phyloP scores from a whole-genome alignment of 2,329 filamentous ascomycete genomes.

The Penicillium sp. region DNA sequence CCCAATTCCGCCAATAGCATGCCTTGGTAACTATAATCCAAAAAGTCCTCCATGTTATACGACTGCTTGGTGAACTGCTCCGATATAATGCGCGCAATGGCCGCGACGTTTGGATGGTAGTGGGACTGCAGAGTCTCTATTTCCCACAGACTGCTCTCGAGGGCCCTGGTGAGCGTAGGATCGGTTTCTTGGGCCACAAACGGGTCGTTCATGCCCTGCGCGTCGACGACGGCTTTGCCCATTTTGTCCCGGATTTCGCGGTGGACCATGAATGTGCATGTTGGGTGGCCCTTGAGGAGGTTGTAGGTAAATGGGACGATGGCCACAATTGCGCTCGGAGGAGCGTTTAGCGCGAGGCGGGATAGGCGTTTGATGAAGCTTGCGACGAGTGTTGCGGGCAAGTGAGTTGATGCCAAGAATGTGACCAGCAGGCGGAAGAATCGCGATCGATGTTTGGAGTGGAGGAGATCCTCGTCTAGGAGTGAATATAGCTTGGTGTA shows the following conservation, averaged over 20 bases:
- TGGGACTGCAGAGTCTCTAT: conserved; percentile 85
- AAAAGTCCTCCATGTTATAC: conserved; percentile 94
- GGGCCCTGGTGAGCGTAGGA: conserved; percentile 78
- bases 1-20: conserved; percentile 77
- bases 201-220: conserved; percentile 65
- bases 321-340: conserved; percentile 82
- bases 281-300: conserved; percentile 80
- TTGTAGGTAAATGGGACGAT: conserved; percentile 96
- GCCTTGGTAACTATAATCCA: conserved; percentile 79
- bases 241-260: conserved; percentile 61
- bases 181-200: conserved; percentile 73
- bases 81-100: conserved; percentile 85
- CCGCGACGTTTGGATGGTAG: conserved; percentile 95
- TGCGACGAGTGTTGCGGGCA: conserved; percentile 84
- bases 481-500: conserved; percentile 92
- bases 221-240: conserved; percentile 57
- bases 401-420: conserved; percentile 85
- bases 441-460: conserved; percentile 88
- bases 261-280: conserved; percentile 95
- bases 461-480: conserved; percentile 77
- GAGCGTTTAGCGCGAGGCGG: conserved; percentile 77
- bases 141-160: conserved; percentile 95
- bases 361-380: conserved; percentile 95
- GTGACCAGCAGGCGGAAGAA: conserved; percentile 91
- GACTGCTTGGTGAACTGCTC: conserved; percentile 96